Percentiles rank a stretch among this genome's conserved stretches.
These are phyloP conservation scores for Maudiozyma bulderi DNA, from an alignment of 805 yeast genomes.

Conservation along the genomic window DNA sequence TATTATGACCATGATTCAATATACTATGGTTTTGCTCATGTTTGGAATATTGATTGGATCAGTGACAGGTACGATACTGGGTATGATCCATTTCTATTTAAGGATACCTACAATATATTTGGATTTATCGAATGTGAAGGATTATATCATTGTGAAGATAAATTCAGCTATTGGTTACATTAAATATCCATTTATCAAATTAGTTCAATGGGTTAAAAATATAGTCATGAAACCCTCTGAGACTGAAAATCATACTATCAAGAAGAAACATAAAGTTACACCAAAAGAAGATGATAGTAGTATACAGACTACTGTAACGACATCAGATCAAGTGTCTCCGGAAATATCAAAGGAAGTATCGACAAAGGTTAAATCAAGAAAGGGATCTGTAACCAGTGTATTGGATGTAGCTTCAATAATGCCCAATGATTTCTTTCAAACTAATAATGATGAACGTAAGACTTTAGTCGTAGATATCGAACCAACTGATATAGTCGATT, in stretches of 20 bases:
- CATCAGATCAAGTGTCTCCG: too few relatives aligned
- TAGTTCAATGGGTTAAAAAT: too few relatives aligned
- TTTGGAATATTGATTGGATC: conserved; percentile 17
- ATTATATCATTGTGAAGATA: background rate
- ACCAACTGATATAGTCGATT: background rate
- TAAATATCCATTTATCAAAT: background rate
- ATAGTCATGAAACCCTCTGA: too few relatives aligned
- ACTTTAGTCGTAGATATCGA: background rate
- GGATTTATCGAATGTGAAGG: conserved; percentile 5
- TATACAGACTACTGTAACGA: too few relatives aligned
- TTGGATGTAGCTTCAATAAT: conserved; percentile 16
- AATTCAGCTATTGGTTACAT: background rate
- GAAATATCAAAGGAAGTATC: too few relatives aligned
- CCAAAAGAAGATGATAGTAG: too few relatives aligned
- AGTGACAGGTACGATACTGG: conserved; percentile 12
- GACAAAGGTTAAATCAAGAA: background rate
- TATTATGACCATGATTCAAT: conserved; percentile 15
- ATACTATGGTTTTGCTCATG: conserved; percentile 15
- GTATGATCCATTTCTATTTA: conserved; percentile 15
- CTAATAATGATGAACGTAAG: background rate
- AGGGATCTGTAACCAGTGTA: conserved; percentile 12
- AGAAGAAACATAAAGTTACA: too few relatives aligned
- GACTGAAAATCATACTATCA: too few relatives aligned
- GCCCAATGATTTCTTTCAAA: conserved; percentile 24
- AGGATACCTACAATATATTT: conserved; percentile 18